Evolutionary conservation across 1,284 basidiomycete genomes (phyloP).

Genomic region (Ustilago shanxiensis): DNA sequence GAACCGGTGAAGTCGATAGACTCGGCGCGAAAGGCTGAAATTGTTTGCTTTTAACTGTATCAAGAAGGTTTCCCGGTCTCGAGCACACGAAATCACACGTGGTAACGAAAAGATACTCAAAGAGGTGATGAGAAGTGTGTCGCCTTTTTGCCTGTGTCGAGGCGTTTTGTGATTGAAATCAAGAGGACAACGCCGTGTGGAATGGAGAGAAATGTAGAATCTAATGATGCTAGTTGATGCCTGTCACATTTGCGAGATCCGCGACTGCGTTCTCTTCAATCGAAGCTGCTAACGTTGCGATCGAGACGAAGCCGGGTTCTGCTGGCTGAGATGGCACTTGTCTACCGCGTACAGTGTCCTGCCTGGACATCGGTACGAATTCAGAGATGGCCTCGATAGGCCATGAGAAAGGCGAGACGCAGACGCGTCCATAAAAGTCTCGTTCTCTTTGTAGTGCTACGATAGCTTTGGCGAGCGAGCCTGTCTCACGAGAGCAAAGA

Average conservation of each 20-base stretch:
- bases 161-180: neutral
- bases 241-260: conserved; percentile 2
- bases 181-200: neutral
- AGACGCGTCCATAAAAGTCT: conserved; percentile 27
- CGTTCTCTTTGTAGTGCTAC: conserved; percentile 27
- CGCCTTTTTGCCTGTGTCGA: no score
- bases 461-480: conserved; percentile 21
- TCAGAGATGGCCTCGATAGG: conserved; percentile 32
- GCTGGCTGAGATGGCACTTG: neutral
- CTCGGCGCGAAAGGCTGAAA: neutral
- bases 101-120: no score
- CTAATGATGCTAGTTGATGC: neutral
- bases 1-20: neutral
- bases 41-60: no score
- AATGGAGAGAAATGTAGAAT: neutral
- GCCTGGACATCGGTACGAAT: conserved; percentile 13
- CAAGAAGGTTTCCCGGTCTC: no score
- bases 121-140: no score
- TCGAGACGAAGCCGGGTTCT: conserved; percentile 15
- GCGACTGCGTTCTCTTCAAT: conserved; percentile 15
- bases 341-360: conserved; percentile 5
- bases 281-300: conserved; percentile 26
- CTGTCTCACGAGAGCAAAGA: neutral
- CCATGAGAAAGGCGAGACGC: conserved; percentile 43
- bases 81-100: no score